A percentile compares a stretch with the other conserved stretches of the same genome.
Conservation (phyloP, 179 eudicot species). For the Silene noctiflora region DNA sequence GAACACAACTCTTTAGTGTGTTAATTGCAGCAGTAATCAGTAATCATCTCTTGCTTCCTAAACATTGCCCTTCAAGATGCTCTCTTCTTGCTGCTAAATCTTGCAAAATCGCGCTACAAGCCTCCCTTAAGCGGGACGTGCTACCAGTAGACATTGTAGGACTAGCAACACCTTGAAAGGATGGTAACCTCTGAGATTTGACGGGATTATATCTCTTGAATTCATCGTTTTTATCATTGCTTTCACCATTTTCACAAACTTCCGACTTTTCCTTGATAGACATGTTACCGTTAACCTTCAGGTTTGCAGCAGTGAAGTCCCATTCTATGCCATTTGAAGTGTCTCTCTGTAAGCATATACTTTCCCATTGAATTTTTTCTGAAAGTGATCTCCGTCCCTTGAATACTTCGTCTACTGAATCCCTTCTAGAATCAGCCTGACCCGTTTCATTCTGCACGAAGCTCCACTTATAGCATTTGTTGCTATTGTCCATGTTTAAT, state of each 20-base stretch:
- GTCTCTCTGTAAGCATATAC: constrained; percentile 39
- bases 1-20: no score
- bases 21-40: not conserved
- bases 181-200: constrained; percentile 27
- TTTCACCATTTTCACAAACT: constrained; percentile 19
- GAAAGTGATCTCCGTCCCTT: constrained; percentile 47
- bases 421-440: constrained; percentile 38
- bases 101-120: constrained; percentile 31
- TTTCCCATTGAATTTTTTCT: constrained; percentile 54
- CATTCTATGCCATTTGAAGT: constrained; percentile 40
- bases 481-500: constrained; percentile 38
- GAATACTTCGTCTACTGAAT: constrained; percentile 43
- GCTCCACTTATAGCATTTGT: constrained; percentile 40
- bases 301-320: constrained; percentile 34
- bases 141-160: constrained; percentile 30
- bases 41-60: constrained; percentile 16
- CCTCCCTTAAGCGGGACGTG: constrained; percentile 34
- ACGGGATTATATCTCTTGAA: constrained; percentile 18
- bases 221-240: constrained; percentile 12
- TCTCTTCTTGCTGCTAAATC: constrained; percentile 33
- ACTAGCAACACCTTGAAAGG: constrained; percentile 28
- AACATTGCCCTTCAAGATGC: constrained; percentile 16
- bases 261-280: constrained; percentile 21
- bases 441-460: constrained; percentile 26
- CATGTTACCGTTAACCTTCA: constrained; percentile 22